These are phyloP conservation scores for Dissophora ornata DNA, from an alignment of 192 early-diverging fungal species.

Conservation along the genomic window DNA sequence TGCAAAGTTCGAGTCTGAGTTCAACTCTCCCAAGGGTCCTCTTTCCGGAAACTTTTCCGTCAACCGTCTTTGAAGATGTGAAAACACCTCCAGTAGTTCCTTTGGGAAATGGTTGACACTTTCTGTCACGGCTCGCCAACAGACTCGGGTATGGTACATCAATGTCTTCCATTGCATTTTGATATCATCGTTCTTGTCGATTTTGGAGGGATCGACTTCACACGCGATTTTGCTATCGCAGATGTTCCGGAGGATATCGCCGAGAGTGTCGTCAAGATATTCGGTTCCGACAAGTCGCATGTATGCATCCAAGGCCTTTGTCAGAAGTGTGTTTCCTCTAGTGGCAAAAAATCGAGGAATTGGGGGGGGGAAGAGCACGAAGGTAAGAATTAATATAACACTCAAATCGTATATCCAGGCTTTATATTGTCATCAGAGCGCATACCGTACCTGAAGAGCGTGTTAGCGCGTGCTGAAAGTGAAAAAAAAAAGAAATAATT, in stretches of 20 bases:
- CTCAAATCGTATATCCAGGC: too few species aligned
- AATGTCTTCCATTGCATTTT: conserved; percentile 28
- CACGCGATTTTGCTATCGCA: conserved; percentile 62
- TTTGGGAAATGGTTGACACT: conserved; percentile 64
- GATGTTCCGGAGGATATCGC: conserved; percentile 68
- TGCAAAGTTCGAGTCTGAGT: conserved; percentile 48
- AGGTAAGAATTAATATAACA: too few species aligned
- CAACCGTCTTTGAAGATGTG: conserved; percentile 54
- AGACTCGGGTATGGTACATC: conserved; percentile 61
- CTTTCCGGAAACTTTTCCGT: conserved; percentile 55
- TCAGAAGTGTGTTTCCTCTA: conserved; percentile 74
- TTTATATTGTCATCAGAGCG: too few species aligned
- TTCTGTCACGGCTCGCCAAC: conserved; percentile 58
- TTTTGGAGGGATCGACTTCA: conserved; percentile 71
- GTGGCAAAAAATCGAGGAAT: neutral
- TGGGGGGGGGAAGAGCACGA: too few species aligned
- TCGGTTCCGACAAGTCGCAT: conserved; percentile 74
- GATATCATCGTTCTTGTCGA: conserved; percentile 40
- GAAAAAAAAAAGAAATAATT: conserved; percentile 9
- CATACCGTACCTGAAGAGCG: conserved; percentile 65
- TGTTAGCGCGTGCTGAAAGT: conserved; percentile 56
- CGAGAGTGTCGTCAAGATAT: conserved; percentile 73
- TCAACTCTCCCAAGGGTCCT: conserved; percentile 49
- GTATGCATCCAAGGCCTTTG: conserved; percentile 74
- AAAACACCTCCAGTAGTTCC: conserved; percentile 61